These are phyloP conservation scores for Tetradesmus lagerheimii DNA, from an alignment of 139 green algal genomes.

Conservation along the genomic window DNA sequence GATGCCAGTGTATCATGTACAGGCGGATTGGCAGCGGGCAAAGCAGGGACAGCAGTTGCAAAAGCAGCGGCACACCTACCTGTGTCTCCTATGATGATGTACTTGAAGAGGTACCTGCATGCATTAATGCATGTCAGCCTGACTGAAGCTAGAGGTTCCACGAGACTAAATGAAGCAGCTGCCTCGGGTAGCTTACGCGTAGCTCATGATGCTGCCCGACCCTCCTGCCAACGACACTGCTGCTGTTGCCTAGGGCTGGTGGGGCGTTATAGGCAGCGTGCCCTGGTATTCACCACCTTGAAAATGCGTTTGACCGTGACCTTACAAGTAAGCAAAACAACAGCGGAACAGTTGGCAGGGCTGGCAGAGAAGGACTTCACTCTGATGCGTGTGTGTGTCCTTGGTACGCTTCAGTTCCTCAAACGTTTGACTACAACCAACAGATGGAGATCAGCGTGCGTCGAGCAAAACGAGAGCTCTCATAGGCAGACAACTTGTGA, in stretches of 20 bases:
- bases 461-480: neutral
- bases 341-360: neutral
- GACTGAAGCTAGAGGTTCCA: neutral
- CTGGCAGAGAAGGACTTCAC: neutral
- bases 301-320: neutral
- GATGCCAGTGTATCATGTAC: neutral
- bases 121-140: neutral
- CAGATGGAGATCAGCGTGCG: neutral
- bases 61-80: conserved; percentile 61
- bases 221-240: neutral
- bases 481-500: neutral
- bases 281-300: neutral
- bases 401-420: neutral
- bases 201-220: conserved; percentile 46
- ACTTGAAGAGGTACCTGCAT: conserved; percentile 94
- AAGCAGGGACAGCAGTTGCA: neutral
- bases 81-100: conserved; percentile 99
- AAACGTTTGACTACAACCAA: neutral
- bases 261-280: neutral
- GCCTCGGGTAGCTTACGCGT: conserved; percentile 42
- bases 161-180: neutral
- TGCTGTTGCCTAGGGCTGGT: neutral
- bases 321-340: neutral
- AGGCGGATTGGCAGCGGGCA: neutral
- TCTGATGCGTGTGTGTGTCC: neutral